A percentile compares a stretch with the other conserved stretches of the same genome.
Evolutionary conservation across 768 basidiomycete species (phyloP).

Genomic region (Termitomyces titanicus): DNA sequence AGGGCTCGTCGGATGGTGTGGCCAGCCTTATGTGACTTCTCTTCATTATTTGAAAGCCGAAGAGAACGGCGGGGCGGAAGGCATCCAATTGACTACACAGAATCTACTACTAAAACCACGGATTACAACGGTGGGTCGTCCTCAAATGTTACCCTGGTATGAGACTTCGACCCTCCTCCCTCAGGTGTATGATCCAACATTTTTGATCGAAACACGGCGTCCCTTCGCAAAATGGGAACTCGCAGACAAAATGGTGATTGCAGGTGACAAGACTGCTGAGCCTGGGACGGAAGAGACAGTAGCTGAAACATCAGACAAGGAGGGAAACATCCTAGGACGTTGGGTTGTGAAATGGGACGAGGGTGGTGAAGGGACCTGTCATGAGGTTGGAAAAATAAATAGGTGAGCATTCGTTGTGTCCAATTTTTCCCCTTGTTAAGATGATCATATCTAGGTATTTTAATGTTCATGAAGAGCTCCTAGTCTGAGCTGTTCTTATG

Average conservation of each 20-base stretch:
- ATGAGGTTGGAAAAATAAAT: conserved; percentile 56
- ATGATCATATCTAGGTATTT: conserved; percentile 29
- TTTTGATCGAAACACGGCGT: conserved; percentile 61
- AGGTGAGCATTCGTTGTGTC: conserved; percentile 37
- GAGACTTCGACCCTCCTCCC: neutral
- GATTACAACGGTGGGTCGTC: conserved; percentile 50
- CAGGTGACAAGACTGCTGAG: conserved; percentile 29
- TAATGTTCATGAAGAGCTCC: conserved; percentile 45
- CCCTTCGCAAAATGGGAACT: conserved; percentile 84
- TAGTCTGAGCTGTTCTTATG: conserved; percentile 17
- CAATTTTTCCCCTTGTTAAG: neutral
- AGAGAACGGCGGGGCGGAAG: conserved; percentile 40
- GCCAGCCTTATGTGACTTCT: conserved; percentile 68
- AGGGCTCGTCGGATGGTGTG: conserved; percentile 66
- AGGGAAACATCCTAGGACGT: conserved; percentile 61
- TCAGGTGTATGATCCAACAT: conserved; percentile 68
- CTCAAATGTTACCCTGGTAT: neutral
- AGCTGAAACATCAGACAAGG: conserved; percentile 65
- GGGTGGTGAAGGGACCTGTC: conserved; percentile 60
- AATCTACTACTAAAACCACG: conserved; percentile 57
- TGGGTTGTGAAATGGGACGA: conserved; percentile 80
- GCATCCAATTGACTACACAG: conserved; percentile 68
- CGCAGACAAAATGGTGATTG: conserved; percentile 47
- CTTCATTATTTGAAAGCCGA: conserved; percentile 50
- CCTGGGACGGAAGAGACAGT: conserved; percentile 70